Base-by-base conservation (phyloP, 306 rosid genomes). In the Prunus campanulata region DNA sequence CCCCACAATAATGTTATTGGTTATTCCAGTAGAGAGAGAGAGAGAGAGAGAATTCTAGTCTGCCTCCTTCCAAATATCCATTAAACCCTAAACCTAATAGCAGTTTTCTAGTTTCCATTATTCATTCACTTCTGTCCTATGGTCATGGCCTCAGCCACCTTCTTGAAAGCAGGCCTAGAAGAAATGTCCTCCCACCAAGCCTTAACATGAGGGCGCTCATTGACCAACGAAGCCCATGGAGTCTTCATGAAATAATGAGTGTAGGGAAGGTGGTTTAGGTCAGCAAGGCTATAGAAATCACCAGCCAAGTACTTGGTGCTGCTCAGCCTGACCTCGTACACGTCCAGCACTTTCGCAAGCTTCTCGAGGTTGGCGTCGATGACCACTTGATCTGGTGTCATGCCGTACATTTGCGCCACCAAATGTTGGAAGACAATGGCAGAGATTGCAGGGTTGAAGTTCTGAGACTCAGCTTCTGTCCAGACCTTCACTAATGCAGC, bases 171-270 rank as follows among this genome's bases (percentile, higher is more conserved):
- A 30, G 84, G 84, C 77, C 96, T 83, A 7, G 96, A 90, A 75
- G 92, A 87, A 27, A 93, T 78, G 78, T 86, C 85, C 15, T 86
- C 89, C 97, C 97, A 93, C 96, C 96, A 93, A 39, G 86, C 93
- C 88, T 85, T 93, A 42, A 93, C 90, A 76, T 80, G 86, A 1
- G 93, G 85, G 16, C 86, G 88, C 14, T 89, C 92, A 49, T 83
- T 79, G 8, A 93, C 48, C 68, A 90, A 4, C 3, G 86, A 79
- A 57, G 93, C 86, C 83, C 86, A 88, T 0, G 92, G 96, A 0
- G 92, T 86, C 54, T 81, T 86, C 94, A 89, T 89, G 52, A 93
- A 79, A 70, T 90, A 90, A 66, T 80, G 78, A 48, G 88, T 83
- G 79, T 62, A 83, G 9, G 96, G 68, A 13, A 88, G 52, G 76